phyloP scores from a whole-genome alignment of 2,329 filamentous ascomycete genomes.

The Lanzia echinophila region DNA sequence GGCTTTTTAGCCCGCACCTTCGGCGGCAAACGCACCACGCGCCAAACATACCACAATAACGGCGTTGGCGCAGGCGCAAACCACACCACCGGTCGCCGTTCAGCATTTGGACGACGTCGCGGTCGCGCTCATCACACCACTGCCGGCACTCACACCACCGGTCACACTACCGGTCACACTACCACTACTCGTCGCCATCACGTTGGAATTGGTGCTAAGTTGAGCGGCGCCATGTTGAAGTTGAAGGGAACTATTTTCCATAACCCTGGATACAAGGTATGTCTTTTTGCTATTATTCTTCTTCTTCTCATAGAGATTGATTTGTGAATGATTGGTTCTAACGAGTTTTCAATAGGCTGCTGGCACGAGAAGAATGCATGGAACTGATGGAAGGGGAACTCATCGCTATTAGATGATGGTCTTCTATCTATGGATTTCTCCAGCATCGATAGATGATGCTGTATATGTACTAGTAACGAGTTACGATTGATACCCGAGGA shows the following conservation, averaged over 20 bases:
- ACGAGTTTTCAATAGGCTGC: conserved; percentile 48
- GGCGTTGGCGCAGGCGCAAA: not conserved
- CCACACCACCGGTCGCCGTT: too few species aligned
- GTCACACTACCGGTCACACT: not conserved
- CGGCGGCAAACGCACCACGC: not conserved
- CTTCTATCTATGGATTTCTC: too few species aligned
- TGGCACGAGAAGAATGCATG: conserved; percentile 66
- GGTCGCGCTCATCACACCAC: not conserved
- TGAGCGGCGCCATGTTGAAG: conserved; percentile 68
- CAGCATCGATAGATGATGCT: too few species aligned
- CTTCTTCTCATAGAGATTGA: not conserved
- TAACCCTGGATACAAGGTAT: conserved; percentile 64
- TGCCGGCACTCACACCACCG: not conserved
- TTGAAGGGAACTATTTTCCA: conserved; percentile 63
- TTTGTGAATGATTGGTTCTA: not conserved
- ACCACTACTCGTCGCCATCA: not conserved
- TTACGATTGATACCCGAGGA: too few species aligned
- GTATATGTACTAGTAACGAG: too few species aligned
- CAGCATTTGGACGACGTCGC: too few species aligned
- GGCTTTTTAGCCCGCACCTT: not conserved
- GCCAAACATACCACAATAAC: conserved; percentile 1
- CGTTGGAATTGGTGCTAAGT: conserved; percentile 60
- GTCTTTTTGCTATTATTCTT: conserved; percentile 17
- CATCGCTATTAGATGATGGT: conserved; percentile 20
- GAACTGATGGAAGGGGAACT: conserved; percentile 62